Conservation (phyloP, 2,329 filamentous ascomycete species). For the Trichoderma hamatum region DNA sequence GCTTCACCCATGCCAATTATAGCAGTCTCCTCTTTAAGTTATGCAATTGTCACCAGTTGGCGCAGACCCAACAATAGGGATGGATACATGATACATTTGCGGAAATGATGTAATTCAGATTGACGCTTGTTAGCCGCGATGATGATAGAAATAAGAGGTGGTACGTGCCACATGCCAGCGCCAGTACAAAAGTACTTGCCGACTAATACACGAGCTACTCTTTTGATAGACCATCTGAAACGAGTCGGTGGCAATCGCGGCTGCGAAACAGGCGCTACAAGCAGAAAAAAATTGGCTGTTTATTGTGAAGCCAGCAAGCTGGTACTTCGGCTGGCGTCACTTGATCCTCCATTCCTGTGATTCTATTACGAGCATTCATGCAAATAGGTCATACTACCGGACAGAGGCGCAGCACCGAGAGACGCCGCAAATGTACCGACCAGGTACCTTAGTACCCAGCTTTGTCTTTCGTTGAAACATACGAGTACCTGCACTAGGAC, state of each 20-base stretch:
- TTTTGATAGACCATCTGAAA: conserved; percentile 16
- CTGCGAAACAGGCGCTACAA: neutral
- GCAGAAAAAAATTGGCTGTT: neutral
- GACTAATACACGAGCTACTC: neutral
- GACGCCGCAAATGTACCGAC: neutral
- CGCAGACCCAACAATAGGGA: conserved; percentile 24
- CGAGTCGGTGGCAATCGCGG: conserved; percentile 11
- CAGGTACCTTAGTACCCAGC: neutral
- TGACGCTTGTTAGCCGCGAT: conserved; percentile 25
- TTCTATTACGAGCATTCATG: conserved; percentile 1
- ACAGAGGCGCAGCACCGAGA: conserved; percentile 17
- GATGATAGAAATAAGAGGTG: conserved; percentile 22
- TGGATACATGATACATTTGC: conserved; percentile 7
- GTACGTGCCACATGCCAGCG: conserved; percentile 20
- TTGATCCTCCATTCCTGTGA: neutral
- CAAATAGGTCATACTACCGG: conserved; percentile 11
- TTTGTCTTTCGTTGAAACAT: neutral
- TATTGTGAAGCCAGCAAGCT: neutral
- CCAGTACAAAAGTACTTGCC: neutral
- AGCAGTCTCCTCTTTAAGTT: neutral
- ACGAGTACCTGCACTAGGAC: neutral
- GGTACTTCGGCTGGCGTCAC: neutral
- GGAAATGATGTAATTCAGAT: conserved; percentile 25
- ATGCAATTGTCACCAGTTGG: conserved; percentile 21
- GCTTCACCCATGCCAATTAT: neutral